A percentile compares a stretch with the other conserved stretches of the same genome.
Evolutionary conservation across 2,329 filamentous ascomycete genomes (phyloP).

Genomic region (Colletotrichum simmondsii): DNA sequence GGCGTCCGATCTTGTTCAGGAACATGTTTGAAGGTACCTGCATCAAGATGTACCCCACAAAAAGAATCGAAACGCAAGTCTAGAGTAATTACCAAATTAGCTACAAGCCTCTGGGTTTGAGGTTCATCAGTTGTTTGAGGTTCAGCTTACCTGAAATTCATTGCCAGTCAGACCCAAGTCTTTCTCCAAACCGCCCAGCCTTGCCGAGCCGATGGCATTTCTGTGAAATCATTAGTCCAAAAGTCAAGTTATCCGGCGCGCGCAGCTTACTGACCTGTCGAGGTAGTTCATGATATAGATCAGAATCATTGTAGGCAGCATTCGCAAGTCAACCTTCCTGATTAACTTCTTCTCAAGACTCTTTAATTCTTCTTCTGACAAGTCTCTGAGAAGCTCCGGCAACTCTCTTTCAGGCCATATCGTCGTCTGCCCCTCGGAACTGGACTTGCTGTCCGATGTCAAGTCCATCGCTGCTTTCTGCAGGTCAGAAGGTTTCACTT

Average conservation of each 20-base stretch:
- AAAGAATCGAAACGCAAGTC: conserved; percentile 31
- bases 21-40: conserved; percentile 42
- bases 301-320: conserved; percentile 75
- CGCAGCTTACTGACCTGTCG: conserved; percentile 47
- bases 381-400: not conserved
- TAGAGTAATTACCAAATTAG: conserved; percentile 39
- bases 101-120: conserved; percentile 41
- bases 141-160: conserved; percentile 48
- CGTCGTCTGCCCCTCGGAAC: not conserved
- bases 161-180: conserved; percentile 45
- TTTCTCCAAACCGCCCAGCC: conserved; percentile 58
- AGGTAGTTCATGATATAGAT: conserved; percentile 80
- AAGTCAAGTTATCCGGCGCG: rapidly evolving
- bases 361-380: conserved; percentile 37
- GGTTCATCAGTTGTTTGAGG: conserved; percentile 24
- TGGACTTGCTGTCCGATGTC: not conserved
- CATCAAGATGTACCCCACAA: conserved; percentile 41
- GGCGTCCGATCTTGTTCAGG: conserved; percentile 40
- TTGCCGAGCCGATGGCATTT: conserved; percentile 61
- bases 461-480: not conserved
- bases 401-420: not conserved
- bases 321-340: conserved; percentile 69
- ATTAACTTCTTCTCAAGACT: conserved; percentile 66
- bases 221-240: not conserved
- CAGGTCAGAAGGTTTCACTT: not conserved